Base-by-base conservation (phyloP, 1,139 yeast species). In the Arxiozyma slooffiae region DNA sequence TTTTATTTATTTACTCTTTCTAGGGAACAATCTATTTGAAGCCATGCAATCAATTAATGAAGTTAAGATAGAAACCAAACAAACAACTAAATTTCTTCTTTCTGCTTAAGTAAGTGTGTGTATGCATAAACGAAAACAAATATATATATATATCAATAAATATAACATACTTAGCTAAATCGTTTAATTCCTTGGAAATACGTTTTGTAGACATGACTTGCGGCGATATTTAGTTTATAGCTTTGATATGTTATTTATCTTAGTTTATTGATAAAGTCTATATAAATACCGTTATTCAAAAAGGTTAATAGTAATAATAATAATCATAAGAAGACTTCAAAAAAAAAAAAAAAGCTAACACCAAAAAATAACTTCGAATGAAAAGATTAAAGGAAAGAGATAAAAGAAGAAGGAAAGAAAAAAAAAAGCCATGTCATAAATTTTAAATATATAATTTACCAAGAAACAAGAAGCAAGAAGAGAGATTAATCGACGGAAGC, bases 111-210 rank as follows among this genome's bases (percentile, higher is more conserved):
- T n/a, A n/a, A n/a, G 11, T 9, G 23, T 26, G 48, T 44, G 41
- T 43, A 48, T 44, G 50, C 14, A 38, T 23, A 37, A 16, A 5
- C n/a, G 14, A 4, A 26, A 48, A 17, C 30, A 26, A 37, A 41
- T 7, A 23, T 7, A 26, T 34, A 39, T 38, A n/a, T 41, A 20
- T 23, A 9, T 6, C 24, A 22, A 42, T 20, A 22, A 14, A 16
- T 5, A 23, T 21, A 40, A 82, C 92, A 72, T 79, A 84, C 92
- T 87, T 83, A 70, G 96, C 96, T 68, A 90, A 79, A 73, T 90
- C 97, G 63, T 85, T 84, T 67, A 90, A 80, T 75, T 90, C 97
- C 75, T 90, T 90, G 75, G 87, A 87, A 67, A 90, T 89, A 80
- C 97, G 90, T 75, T 90, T 90, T 64, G 82, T 79, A 64, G 96